A percentile compares a stretch with the other conserved stretches of the same genome.
Evolutionary conservation across 2,329 filamentous ascomycete genomes (phyloP).

Genomic region (Akanthomyces muscarius): DNA sequence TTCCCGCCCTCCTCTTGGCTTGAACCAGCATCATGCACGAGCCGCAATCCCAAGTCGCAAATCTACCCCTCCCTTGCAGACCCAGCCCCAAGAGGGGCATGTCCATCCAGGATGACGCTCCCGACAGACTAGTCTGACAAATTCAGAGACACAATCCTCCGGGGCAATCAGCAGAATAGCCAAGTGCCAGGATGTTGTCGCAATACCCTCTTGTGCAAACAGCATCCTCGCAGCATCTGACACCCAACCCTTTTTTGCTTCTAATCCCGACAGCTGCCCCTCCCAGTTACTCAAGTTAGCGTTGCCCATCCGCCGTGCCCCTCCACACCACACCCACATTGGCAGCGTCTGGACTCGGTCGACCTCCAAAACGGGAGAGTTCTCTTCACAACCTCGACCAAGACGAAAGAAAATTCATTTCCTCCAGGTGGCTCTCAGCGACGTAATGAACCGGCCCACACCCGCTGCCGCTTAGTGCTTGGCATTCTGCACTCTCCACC

Average conservation of each 20-base stretch:
- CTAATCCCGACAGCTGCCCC: constrained; percentile 1
- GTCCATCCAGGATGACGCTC: background rate
- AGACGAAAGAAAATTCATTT: background rate
- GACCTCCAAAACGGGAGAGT: background rate
- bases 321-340: constrained; percentile 11
- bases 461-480: constrained; percentile 1
- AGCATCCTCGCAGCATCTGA: background rate
- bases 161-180: background rate
- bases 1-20: constrained; percentile 7
- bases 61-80: constrained; percentile 1
- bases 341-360: constrained; percentile 13
- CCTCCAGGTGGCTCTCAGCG: constrained; percentile 4
- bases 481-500: constrained; percentile 9
- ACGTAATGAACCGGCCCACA: constrained; percentile 12
- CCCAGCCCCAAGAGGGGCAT: background rate
- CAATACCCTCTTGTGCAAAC: background rate
- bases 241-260: background rate
- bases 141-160: background rate
- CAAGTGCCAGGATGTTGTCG: background rate
- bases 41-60: background rate
- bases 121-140: background rate
- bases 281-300: background rate
- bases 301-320: constrained; percentile 1
- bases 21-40: background rate
- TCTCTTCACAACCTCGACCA: background rate